phyloP scores from a whole-genome alignment of 2,329 filamentous ascomycete species.

The Apiospora saccharicola region DNA sequence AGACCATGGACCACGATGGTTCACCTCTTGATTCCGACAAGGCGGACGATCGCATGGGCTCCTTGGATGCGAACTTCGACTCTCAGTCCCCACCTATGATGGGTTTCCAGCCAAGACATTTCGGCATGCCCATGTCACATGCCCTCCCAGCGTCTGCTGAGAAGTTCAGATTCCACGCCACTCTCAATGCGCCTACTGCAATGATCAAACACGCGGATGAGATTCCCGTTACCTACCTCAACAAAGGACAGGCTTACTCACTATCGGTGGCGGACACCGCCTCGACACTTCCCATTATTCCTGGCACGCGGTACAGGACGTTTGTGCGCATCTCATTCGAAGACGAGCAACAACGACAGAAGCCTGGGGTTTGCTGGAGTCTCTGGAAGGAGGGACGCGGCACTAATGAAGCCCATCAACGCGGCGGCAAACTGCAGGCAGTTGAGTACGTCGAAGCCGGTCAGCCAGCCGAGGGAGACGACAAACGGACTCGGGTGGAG shows the following conservation, averaged over 20 bases:
- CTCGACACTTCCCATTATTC: constrained; percentile 63
- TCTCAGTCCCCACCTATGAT: constrained; percentile 67
- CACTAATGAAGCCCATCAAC: constrained; percentile 93
- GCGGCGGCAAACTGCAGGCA: constrained; percentile 89
- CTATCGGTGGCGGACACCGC: constrained; percentile 83
- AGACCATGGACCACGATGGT: constrained; percentile 78
- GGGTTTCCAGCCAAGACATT: constrained; percentile 61
- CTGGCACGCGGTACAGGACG: constrained; percentile 80
- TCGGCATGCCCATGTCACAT: constrained; percentile 54
- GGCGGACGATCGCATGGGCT: constrained; percentile 58
- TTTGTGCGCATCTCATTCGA: constrained; percentile 97
- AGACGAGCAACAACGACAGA: constrained; percentile 89
- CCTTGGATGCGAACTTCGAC: constrained; percentile 68
- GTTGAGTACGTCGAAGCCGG: constrained; percentile 87
- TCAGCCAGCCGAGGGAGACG: constrained; percentile 66
- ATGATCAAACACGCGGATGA: constrained; percentile 93
- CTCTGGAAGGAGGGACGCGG: constrained; percentile 96
- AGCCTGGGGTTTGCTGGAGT: constrained; percentile 83
- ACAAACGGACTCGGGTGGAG: constrained; percentile 73
- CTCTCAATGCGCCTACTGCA: constrained; percentile 90
- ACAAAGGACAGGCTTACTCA: constrained; percentile 95
- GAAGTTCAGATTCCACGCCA: constrained; percentile 89
- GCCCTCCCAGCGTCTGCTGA: constrained; percentile 63
- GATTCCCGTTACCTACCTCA: constrained; percentile 96
- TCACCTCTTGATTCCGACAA: constrained; percentile 69